Percentiles rank a stretch among this genome's conserved stretches.
Evolutionary conservation across 768 basidiomycete species (phyloP).

Genomic region (Hericium alpestre): DNA sequence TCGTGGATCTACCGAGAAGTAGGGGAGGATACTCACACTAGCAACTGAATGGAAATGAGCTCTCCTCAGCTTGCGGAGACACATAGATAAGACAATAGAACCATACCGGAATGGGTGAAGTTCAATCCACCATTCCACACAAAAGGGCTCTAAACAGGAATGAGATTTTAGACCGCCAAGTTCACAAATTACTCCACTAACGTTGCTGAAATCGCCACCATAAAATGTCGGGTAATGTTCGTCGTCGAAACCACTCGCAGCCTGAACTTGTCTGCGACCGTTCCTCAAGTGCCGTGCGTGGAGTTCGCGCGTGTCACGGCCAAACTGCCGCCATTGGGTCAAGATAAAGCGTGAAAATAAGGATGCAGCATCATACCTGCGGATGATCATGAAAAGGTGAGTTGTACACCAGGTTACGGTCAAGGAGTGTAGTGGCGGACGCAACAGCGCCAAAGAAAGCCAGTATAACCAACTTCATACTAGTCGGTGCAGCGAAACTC

Average conservation of each 20-base stretch:
- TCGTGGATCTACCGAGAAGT: too few species aligned
- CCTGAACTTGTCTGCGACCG: slow-evolving; percentile 26
- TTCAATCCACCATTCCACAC: slow-evolving; percentile 41
- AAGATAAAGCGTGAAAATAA: background rate
- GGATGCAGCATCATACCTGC: slow-evolving; percentile 2
- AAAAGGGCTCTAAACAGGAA: slow-evolving; percentile 27
- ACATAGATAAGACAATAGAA: too few species aligned
- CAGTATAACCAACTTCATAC: background rate
- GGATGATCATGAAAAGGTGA: slow-evolving; percentile 24
- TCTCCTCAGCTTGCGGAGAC: too few species aligned
- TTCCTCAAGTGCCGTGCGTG: slow-evolving; percentile 26
- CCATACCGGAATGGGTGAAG: slow-evolving; percentile 35
- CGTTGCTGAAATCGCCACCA: slow-evolving; percentile 38
- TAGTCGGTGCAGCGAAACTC: too few species aligned
- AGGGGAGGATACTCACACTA: slow-evolving; percentile 26
- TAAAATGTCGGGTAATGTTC: slow-evolving; percentile 42
- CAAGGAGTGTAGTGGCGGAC: slow-evolving; percentile 15
- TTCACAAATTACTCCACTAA: slow-evolving; percentile 13
- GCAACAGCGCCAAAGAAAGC: background rate
- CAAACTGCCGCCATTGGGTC: slow-evolving; percentile 21
- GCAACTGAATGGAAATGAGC: slow-evolving; percentile 25
- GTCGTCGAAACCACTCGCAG: slow-evolving; percentile 31
- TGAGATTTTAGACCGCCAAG: background rate
- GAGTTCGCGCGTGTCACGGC: slow-evolving; percentile 26
- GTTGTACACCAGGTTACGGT: slow-evolving; percentile 31